Conservation (phyloP, 2,329 filamentous ascomycete species). For the Verruconis gallopava region DNA sequence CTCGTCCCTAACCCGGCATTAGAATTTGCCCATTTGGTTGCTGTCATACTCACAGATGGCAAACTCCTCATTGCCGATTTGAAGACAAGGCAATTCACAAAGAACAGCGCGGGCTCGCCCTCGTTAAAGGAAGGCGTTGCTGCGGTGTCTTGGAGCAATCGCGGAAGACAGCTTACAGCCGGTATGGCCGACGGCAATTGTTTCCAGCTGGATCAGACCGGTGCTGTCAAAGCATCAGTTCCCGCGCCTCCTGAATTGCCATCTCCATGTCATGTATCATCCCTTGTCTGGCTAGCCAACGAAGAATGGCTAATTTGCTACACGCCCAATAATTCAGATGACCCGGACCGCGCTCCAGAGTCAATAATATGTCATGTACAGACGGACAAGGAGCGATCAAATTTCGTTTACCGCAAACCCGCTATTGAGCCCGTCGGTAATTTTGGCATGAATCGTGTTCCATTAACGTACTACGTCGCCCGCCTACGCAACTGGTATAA, state of each 20-base stretch:
- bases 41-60: constrained; percentile 66
- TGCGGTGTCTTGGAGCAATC: constrained; percentile 81
- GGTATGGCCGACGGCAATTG: constrained; percentile 71
- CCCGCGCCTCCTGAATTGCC: constrained; percentile 59
- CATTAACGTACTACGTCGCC: constrained; percentile 64
- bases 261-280: constrained; percentile 56
- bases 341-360: constrained; percentile 38
- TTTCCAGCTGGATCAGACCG: constrained; percentile 72
- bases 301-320: constrained; percentile 72
- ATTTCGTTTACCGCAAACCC: constrained; percentile 58
- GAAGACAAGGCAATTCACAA: constrained; percentile 47
- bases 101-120: constrained; percentile 44
- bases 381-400: constrained; percentile 45
- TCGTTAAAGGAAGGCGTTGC: constrained; percentile 63
- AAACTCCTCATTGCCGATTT: constrained; percentile 77
- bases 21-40: constrained; percentile 61
- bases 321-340: constrained; percentile 45
- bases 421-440: constrained; percentile 49
- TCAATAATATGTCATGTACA: constrained; percentile 55
- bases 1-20: constrained; percentile 69
- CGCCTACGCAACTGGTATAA: constrained; percentile 67
- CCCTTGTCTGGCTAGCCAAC: constrained; percentile 80
- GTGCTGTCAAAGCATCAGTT: constrained; percentile 62
- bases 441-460: constrained; percentile 50
- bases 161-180: constrained; percentile 83